Conservation (phyloP, 495 filamentous ascomycete species). For the Diplogelasinospora grovesii region DNA sequence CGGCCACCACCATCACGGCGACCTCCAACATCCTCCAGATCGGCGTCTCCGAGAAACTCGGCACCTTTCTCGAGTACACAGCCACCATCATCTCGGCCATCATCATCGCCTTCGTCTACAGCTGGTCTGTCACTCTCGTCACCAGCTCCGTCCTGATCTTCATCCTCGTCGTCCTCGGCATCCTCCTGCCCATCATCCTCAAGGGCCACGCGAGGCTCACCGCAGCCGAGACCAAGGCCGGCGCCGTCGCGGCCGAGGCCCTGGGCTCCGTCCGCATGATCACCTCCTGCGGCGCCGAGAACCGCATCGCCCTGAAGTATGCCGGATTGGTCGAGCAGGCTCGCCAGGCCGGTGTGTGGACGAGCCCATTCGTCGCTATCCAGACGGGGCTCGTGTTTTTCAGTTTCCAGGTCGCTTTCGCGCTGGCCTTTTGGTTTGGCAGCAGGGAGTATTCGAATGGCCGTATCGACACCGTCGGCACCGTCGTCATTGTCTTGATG, state of each 20-base stretch:
- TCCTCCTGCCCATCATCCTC: slow-evolving; percentile 36
- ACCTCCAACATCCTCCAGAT: slow-evolving; percentile 48
- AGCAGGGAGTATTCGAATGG: slow-evolving; percentile 7
- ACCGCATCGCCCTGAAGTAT: slow-evolving; percentile 41
- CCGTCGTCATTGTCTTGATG: slow-evolving; percentile 40
- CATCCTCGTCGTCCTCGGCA: slow-evolving; percentile 34
- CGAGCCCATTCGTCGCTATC: slow-evolving; percentile 34
- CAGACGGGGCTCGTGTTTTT: slow-evolving; percentile 26
- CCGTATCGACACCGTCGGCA: slow-evolving; percentile 6
- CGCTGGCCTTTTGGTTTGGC: slow-evolving; percentile 29
- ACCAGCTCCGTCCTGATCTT: slow-evolving; percentile 40
- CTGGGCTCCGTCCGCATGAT: slow-evolving; percentile 47
- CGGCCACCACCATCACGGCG: slow-evolving; percentile 43
- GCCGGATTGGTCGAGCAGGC: slow-evolving; percentile 47
- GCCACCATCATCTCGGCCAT: slow-evolving; percentile 33
- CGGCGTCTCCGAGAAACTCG: slow-evolving; percentile 48
- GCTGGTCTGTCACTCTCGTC: slow-evolving; percentile 41
- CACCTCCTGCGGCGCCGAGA: slow-evolving; percentile 52
- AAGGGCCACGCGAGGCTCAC: slow-evolving; percentile 27
- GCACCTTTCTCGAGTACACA: slow-evolving; percentile 30
- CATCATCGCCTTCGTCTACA: slow-evolving; percentile 34
- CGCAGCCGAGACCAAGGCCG: slow-evolving; percentile 41
- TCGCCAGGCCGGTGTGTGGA: slow-evolving; percentile 37
- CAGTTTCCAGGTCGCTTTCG: slow-evolving; percentile 29
- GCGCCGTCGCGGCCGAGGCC: slow-evolving; percentile 48